phyloP scores from a whole-genome alignment of 345 rosid species.

The Noccaea bulbosa region DNA sequence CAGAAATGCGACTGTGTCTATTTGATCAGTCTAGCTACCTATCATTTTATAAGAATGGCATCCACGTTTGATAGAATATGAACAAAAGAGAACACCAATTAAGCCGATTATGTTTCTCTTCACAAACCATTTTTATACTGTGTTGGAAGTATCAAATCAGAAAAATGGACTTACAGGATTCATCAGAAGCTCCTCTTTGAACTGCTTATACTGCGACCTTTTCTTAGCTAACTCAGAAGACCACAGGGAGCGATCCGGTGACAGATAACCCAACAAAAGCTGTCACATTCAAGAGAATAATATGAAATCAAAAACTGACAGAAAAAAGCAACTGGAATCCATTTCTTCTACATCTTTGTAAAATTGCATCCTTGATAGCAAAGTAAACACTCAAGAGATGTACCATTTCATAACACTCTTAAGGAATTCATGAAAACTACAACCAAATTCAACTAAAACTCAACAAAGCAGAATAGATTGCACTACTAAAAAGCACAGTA shows the following conservation, averaged over 20 bases:
- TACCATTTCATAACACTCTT: background rate
- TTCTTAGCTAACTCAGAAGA: slow-evolving; percentile 79
- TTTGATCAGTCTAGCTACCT: background rate
- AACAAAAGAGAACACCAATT: background rate
- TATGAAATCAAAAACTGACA: slow-evolving; percentile 29
- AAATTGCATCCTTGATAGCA: background rate
- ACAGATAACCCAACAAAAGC: slow-evolving; percentile 84
- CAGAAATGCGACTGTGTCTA: background rate
- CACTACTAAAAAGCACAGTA: slow-evolving; percentile 6
- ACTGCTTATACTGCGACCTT: slow-evolving; percentile 86
- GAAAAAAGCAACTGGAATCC: background rate
- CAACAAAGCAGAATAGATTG: slow-evolving; percentile 12
- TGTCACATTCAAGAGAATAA: slow-evolving; percentile 46
- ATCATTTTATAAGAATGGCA: background rate
- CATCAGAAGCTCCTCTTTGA: slow-evolving; percentile 90
- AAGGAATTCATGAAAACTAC: background rate
- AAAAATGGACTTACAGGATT: slow-evolving; percentile 73
- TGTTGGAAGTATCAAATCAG: background rate
- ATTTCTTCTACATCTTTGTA: background rate
- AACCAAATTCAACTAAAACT: slow-evolving; percentile 5
- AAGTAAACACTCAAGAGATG: background rate
- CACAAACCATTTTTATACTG: slow-evolving; percentile 1
- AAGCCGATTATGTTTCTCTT: background rate
- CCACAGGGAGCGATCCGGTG: slow-evolving; percentile 84
- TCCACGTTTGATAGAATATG: background rate